Base-by-base conservation (phyloP, 352 stramenopile genomes). In the Phytophthora tentaculata region DNA sequence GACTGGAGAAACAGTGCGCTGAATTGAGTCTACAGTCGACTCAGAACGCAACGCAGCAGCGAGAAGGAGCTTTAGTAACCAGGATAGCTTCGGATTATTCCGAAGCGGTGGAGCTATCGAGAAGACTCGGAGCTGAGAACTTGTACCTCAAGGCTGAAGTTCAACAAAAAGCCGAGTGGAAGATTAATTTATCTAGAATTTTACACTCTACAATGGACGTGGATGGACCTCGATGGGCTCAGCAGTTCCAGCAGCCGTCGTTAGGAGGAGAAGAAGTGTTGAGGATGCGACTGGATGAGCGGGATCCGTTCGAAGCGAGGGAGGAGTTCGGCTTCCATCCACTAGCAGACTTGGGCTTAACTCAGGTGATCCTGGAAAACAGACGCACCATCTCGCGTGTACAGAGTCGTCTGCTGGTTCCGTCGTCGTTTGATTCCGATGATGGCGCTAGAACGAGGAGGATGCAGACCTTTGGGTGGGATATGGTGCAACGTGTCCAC, bases 1-100 rank as follows among this genome's bases (percentile, higher is more conserved):
- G 50, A n/a, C 77, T 85, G 5, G 74, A 85, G 57, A 59, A 66
- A 12, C 72, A 81, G 43, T 81, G 81, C 50, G 72, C 67, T 0
- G 44, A 59, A 10, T 24, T 85, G 9, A 81, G 59, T 35, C 41
- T 84, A 8, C 55, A 54, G 17, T 67, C 71, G 14, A 53, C 69
- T 2, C 61, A 5, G 17, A 23, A 9, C 24, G n/a, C 48, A 41
- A 23, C n/a, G 8, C 17, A 22, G 16, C 32, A 39, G 2, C 32
- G 6, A 23, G 35, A 47, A 8, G 45, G 39, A 22, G 19, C 54
- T 6, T 37, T 73, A 16, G 41, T 45, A 2, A 47, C 26, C 2
- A 47, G 37, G 8, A 28, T 62, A 8, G 23, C 48, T 2, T 35
- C 53, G 2, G 55, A 65, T 23, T 81, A 74, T 39, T 41, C 62